Evolutionary conservation across 2,329 filamentous ascomycete genomes (phyloP).

Genomic region (Leptosphaerulina australis): DNA sequence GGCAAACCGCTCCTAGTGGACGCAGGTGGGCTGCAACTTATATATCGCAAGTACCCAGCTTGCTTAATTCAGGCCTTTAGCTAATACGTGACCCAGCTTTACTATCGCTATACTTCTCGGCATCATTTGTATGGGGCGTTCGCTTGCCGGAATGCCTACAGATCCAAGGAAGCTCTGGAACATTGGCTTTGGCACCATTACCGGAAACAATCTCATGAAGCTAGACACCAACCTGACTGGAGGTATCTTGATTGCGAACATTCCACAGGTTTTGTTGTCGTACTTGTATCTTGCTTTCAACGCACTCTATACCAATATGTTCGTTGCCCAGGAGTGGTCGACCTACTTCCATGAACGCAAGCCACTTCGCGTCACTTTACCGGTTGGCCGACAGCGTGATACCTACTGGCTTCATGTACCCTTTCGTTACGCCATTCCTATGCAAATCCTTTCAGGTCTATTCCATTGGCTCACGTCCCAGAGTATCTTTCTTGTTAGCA

Average conservation of each 20-base stretch:
- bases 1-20: constrained; percentile 4
- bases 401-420: constrained; percentile 53
- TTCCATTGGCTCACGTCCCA: constrained; percentile 28
- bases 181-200: constrained; percentile 20
- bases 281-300: constrained; percentile 57
- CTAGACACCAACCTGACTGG: constrained; percentile 8
- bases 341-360: constrained; percentile 45
- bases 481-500: constrained; percentile 50
- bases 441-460: constrained; percentile 38
- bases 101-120: not conserved
- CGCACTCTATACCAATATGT: constrained; percentile 55
- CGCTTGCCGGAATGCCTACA: constrained; percentile 12
- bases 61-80: not conserved
- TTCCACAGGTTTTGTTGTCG: constrained; percentile 55
- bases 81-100: not conserved
- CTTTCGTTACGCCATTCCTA: constrained; percentile 46
- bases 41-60: not conserved
- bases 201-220: constrained; percentile 18
- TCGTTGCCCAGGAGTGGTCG: constrained; percentile 56
- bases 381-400: constrained; percentile 45
- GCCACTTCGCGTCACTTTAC: constrained; percentile 47
- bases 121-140: constrained; percentile 1
- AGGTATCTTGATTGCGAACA: constrained; percentile 52
- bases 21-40: constrained; percentile 4
- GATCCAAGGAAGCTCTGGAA: constrained; percentile 12